Base-by-base conservation (phyloP, 2,329 filamentous ascomycete species). In the Pseudocercospora fijiensis region DNA sequence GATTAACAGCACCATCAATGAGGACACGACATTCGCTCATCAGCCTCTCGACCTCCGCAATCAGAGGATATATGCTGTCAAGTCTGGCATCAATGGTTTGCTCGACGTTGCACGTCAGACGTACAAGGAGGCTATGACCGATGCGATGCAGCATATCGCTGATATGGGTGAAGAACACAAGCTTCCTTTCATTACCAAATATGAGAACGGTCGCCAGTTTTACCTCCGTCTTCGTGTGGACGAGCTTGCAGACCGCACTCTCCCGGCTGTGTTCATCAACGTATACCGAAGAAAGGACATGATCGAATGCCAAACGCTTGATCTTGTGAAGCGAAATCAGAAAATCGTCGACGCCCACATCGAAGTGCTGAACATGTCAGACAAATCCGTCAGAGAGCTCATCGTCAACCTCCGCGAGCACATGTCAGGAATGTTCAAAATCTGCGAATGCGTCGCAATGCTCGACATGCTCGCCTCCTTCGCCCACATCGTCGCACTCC, bases 1-100 rank as follows among this genome's bases (percentile, higher is more conserved):
- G 1, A 92, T 99, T 58, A 79, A 85, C 51, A 78, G 82, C 13
- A 86, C 86, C 0, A 88, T 99, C 69, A 95, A 98, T 67, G 85
- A 90, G 8, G 90, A 96, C 73, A 90, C 92, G 0, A 85, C 83
- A 0, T 96, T 90, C 69, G 89, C 91, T 63, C 90, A 84, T 53
- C 86, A 88, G 22, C 89, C 95, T 0, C 82, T 98, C 4, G 94
- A 97, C 66, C 81, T 96, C 62, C 86, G 93, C 13, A 96, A 97
- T 65, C 94, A 98, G 74, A 84, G 94, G 67, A 91, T 90, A 0
- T 97, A 96, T 78, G 94, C 94, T 22, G 89, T 98, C 30, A 95
- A 90, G 84, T 87, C 91, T 52, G 91, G 91, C 0, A 87, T 95
- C 47, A 92, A 91, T 70, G 91, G 91, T 2, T 84, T 97, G 62